Percentiles rank a stretch among this genome's conserved stretches.
These are phyloP conservation scores for Lathyrus sativus DNA, from an alignment of 306 rosid genomes.

Conservation along the genomic window DNA sequence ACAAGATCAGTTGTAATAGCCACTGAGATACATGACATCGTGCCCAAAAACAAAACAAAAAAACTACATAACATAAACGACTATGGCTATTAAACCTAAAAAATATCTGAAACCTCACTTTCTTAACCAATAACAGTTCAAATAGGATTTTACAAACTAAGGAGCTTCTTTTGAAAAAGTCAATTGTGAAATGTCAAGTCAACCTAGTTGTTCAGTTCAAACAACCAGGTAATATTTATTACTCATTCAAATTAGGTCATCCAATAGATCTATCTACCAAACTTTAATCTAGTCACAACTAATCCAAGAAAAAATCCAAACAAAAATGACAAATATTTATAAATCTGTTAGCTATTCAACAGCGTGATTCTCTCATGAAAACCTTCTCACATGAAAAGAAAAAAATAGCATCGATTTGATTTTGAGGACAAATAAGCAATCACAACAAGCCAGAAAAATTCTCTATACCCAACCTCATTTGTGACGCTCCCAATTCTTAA, in stretches of 20 bases:
- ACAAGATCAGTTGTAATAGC: conserved; percentile 30
- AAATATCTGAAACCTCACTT: conserved; percentile 28
- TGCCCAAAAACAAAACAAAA: neutral
- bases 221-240: conserved; percentile 1
- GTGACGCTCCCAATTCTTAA: no score
- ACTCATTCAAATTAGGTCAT: conserved; percentile 13
- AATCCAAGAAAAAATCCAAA: conserved; percentile 7
- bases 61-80: conserved; percentile 12
- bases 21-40: conserved; percentile 5
- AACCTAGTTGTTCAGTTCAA: conserved; percentile 21
- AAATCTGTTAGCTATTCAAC: neutral
- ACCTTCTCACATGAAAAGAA: conserved; percentile 5
- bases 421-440: neutral
- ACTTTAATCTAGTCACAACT: conserved; percentile 34
- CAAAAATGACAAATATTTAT: neutral
- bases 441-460: neutral
- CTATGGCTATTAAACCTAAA: neutral
- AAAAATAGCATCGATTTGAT: neutral
- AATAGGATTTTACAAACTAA: conserved; percentile 13
- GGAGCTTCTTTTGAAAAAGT: conserved; percentile 21
- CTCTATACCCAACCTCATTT: conserved; percentile 28
- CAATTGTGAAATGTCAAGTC: conserved; percentile 30
- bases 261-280: conserved; percentile 13
- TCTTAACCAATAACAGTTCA: conserved; percentile 18
- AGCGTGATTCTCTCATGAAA: neutral